A percentile compares a stretch with the other conserved stretches of the same genome.
These are phyloP conservation scores for Trichoderma cornu-damae DNA, from an alignment of 2,329 filamentous ascomycete species.

Conservation along the genomic window DNA sequence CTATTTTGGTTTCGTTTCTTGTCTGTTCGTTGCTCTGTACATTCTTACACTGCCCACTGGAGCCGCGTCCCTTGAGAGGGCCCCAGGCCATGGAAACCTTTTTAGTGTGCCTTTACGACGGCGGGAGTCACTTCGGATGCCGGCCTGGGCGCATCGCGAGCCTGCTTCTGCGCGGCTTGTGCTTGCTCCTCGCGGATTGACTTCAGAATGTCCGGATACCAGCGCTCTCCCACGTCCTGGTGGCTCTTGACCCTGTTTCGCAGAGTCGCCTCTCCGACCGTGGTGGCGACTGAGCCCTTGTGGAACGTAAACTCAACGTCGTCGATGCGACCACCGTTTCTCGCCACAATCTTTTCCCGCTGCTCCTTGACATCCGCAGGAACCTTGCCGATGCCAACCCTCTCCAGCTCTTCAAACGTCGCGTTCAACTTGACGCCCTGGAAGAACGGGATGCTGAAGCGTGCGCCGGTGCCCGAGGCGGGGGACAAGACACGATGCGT, in stretches of 20 bases:
- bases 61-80: neutral
- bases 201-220: constrained; percentile 62
- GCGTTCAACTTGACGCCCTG: constrained; percentile 78
- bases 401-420: constrained; percentile 70
- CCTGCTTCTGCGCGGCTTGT: constrained; percentile 29
- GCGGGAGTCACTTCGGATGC: constrained; percentile 21
- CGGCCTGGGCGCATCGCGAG: constrained; percentile 16
- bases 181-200: constrained; percentile 56
- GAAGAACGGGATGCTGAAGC: constrained; percentile 82
- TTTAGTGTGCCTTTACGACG: constrained; percentile 33
- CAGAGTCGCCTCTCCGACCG: constrained; percentile 75
- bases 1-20: neutral
- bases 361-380: constrained; percentile 60
- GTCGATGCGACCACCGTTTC: constrained; percentile 55
- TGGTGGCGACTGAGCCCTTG: constrained; percentile 59
- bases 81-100: neutral
- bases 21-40: neutral
- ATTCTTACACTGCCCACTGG: neutral
- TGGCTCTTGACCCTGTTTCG: constrained; percentile 83
- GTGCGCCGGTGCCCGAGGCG: constrained; percentile 59
- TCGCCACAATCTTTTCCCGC: constrained; percentile 53
- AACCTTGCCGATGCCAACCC: constrained; percentile 50
- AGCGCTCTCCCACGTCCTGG: constrained; percentile 77
- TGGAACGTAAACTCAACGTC: constrained; percentile 86
- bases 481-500: constrained; percentile 81